Evolutionary conservation across 805 yeast species (phyloP).

Genomic region (Pichia scutulata): DNA sequence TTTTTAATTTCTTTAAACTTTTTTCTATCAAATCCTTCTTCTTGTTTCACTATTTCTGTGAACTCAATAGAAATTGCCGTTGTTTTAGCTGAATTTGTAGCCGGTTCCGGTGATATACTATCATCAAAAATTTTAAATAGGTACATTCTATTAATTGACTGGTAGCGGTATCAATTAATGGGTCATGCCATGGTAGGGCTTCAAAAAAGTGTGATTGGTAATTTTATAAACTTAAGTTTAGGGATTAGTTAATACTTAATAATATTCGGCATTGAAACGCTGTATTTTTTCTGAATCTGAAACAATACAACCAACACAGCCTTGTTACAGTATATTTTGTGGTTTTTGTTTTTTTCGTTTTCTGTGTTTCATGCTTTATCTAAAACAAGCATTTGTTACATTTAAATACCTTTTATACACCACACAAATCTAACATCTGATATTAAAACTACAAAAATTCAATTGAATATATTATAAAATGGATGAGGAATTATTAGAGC

Average conservation of each 20-base stretch:
- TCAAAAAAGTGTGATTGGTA: too few relatives aligned
- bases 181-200: background rate
- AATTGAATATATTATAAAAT: background rate
- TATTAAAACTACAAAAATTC: background rate
- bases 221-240: too few relatives aligned
- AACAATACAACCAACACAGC: background rate
- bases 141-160: too few relatives aligned
- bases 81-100: background rate
- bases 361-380: background rate
- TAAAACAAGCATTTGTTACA: background rate
- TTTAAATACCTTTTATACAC: background rate
- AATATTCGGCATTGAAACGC: background rate
- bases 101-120: background rate
- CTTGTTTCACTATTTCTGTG: background rate
- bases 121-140: background rate
- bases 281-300: background rate
- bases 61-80: background rate
- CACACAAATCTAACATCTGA: background rate
- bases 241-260: too few relatives aligned
- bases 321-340: background rate
- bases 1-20: constrained; percentile 6
- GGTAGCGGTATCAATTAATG: too few relatives aligned
- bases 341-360: background rate
- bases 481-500: background rate
- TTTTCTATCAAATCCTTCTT: background rate